Base-by-base conservation (phyloP, 768 basidiomycete species). In the Boletus eberwhitei region DNA sequence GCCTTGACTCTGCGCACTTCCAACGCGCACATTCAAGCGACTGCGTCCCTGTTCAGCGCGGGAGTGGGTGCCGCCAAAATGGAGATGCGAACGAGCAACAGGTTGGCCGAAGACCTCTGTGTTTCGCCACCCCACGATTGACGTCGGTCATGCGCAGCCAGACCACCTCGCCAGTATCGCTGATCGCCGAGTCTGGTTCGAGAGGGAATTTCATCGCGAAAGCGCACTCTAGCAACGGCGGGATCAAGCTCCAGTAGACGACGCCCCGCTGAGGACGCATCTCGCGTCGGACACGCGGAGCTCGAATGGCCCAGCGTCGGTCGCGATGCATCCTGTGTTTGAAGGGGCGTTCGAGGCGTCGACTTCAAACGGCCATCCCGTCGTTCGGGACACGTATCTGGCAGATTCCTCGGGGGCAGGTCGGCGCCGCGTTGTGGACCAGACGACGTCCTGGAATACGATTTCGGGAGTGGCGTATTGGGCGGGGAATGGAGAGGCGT, bases 281-380 rank as follows among this genome's bases (percentile, higher is more conserved):
- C 72, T 80, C n/a, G 37, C 45, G 0, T 64, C 75, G n/a, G 54
- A 60, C 4, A 72, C 40, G 24, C 46, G 24, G 11, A 74, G 77
- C 14, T 71, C 75, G 5, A 79, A 80, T 39, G 31, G 53, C 0
- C 44, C 49, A 0, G 73, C 65, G 7, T 41, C 24, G 9, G 66
- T 71, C 2, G 36, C 13, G 34, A 65, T 78, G 48, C 73, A 74
- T 9, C 48, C 61, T 4, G 65, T 74, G 16, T 80, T 64, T 49
- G 77, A 80, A 49, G 79, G 79, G 38, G 47, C 50, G 19, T 78
- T 74, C 57, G 58, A 57, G 7, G 55, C 74, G 24, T 14, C 42
- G 36, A 72, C 75, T 36, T 65, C 65, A 9, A 70, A 70, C 1
- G 4, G 22, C 0, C 41, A 38, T 1, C 35, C 61, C 2, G 40